phyloP scores from a whole-genome alignment of 2,329 filamentous ascomycete genomes.

The Pyrenophora teres region DNA sequence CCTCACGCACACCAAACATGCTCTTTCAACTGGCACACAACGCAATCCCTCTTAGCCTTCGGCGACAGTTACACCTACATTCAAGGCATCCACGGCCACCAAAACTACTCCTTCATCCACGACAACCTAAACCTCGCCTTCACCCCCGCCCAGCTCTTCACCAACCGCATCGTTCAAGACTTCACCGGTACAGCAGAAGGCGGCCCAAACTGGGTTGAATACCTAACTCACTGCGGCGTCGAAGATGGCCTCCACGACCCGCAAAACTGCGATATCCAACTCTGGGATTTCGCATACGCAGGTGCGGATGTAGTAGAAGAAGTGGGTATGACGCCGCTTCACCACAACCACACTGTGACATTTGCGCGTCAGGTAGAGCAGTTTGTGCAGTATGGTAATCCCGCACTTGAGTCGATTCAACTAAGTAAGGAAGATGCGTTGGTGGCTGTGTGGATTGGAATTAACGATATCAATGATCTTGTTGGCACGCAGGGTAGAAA shows the following conservation, averaged over 20 bases:
- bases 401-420: slow-evolving; percentile 39
- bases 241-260: slow-evolving; percentile 52
- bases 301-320: slow-evolving; percentile 56
- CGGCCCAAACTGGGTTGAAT: slow-evolving; percentile 61
- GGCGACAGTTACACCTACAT: slow-evolving; percentile 60
- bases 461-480: slow-evolving; percentile 62
- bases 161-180: slow-evolving; percentile 59
- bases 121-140: slow-evolving; percentile 56
- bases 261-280: slow-evolving; percentile 51
- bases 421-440: slow-evolving; percentile 49
- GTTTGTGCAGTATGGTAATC: slow-evolving; percentile 54
- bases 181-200: slow-evolving; percentile 54
- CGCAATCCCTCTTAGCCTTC: slow-evolving; percentile 49
- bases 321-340: slow-evolving; percentile 49
- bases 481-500: slow-evolving; percentile 44
- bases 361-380: slow-evolving; percentile 58
- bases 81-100: slow-evolving; percentile 57
- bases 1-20: neutral
- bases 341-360: slow-evolving; percentile 57
- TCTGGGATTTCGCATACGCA: slow-evolving; percentile 63
- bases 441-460: slow-evolving; percentile 60
- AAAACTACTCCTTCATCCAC: slow-evolving; percentile 61
- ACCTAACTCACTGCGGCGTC: slow-evolving; percentile 57
- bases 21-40: slow-evolving; percentile 25
- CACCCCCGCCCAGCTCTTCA: slow-evolving; percentile 51